Percentiles rank a stretch among this genome's conserved stretches.
These are phyloP conservation scores for Moricandia moricandioides DNA, from an alignment of 345 rosid species.

Conservation along the genomic window DNA sequence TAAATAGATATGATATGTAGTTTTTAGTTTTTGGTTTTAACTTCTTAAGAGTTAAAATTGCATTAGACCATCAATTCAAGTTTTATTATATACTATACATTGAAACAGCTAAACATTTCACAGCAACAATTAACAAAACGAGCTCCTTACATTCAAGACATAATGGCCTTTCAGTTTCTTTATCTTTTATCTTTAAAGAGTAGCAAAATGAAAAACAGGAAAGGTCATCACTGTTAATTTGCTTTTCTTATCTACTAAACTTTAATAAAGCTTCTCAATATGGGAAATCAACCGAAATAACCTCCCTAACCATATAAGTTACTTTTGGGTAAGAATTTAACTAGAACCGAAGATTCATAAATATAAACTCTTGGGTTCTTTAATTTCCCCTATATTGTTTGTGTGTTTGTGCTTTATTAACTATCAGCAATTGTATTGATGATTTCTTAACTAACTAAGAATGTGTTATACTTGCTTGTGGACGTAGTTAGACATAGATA, in stretches of 20 bases:
- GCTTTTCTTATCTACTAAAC: constrained; percentile 11
- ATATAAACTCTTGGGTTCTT: neutral
- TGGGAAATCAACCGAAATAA: neutral
- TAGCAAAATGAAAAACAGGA: neutral
- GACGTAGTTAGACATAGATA: neutral
- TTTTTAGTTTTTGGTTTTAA: neutral
- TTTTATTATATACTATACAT: neutral
- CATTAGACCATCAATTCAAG: constrained; percentile 1
- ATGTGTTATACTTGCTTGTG: neutral
- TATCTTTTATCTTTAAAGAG: neutral
- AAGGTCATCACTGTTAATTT: neutral
- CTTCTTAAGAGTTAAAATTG: neutral
- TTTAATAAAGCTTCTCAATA: constrained; percentile 2
- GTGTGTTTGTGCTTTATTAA: neutral
- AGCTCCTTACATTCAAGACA: neutral
- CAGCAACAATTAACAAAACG: neutral
- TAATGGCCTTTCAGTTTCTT: neutral
- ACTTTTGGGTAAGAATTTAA: neutral
- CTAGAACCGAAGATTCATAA: neutral
- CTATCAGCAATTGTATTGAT: neutral
- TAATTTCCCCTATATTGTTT: neutral
- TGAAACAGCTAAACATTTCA: neutral
- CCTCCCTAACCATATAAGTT: neutral
- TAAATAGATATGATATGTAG: neutral
- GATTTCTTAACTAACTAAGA: neutral